Percentiles rank a stretch among this genome's conserved stretches.
phyloP scores from a whole-genome alignment of 2,329 filamentous ascomycete species.

The Spiromastix sp. region DNA sequence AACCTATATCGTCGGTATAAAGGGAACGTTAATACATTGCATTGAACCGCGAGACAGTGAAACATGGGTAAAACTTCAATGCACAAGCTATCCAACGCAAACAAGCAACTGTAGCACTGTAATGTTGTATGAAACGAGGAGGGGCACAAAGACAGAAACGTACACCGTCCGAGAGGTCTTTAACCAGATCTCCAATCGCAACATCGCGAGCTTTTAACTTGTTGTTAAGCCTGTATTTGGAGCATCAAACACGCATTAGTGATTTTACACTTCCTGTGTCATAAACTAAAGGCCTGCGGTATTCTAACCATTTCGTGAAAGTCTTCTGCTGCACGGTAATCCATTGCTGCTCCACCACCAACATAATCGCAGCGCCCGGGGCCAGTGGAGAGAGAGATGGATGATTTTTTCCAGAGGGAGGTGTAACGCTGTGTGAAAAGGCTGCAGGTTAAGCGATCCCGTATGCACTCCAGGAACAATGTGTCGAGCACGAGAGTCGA shows the following conservation, averaged over 20 bases:
- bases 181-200: conserved; percentile 76
- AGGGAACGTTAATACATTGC: background rate
- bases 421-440: too few species aligned
- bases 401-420: too few species aligned
- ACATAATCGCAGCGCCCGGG: conserved; percentile 30
- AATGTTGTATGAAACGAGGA: background rate
- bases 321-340: conserved; percentile 91
- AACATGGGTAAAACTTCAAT: too few species aligned
- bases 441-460: too few species aligned
- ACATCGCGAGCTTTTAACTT: conserved; percentile 73
- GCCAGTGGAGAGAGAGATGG: too few species aligned
- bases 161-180: conserved; percentile 88
- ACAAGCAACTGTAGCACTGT: too few species aligned
- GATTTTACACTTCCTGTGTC: background rate
- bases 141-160: conserved; percentile 29
- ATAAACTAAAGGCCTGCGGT: conserved; percentile 6
- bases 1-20: conserved; percentile 47
- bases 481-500: too few species aligned
- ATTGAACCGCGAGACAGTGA: conserved; percentile 1
- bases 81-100: too few species aligned
- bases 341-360: conserved; percentile 51
- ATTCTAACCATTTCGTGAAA: conserved; percentile 81
- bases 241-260: conserved; percentile 2
- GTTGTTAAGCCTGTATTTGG: conserved; percentile 69
- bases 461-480: too few species aligned